Evolutionary conservation across 768 basidiomycete species (phyloP).

Genomic region (Ramaria sp.): DNA sequence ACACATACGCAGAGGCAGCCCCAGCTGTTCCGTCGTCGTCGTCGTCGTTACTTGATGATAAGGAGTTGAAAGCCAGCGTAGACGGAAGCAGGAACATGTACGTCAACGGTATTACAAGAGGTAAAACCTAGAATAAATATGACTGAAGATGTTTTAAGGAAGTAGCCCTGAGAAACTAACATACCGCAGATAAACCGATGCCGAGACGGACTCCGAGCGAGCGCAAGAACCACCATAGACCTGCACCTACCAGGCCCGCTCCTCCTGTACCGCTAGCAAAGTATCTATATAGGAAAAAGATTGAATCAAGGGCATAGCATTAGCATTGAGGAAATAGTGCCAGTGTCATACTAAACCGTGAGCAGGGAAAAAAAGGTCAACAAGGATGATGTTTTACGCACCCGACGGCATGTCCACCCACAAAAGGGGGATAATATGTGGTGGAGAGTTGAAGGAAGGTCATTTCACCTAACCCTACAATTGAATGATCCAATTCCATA

Average conservation of each 20-base stretch:
- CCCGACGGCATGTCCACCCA: slow-evolving; percentile 77
- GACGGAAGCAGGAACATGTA: slow-evolving; percentile 72
- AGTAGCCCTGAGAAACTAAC: slow-evolving; percentile 17
- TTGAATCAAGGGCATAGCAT: background rate
- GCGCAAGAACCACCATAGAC: slow-evolving; percentile 90
- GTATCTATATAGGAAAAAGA: slow-evolving; percentile 36
- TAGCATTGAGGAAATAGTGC: background rate
- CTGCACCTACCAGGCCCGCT: slow-evolving; percentile 86
- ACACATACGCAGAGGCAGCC: slow-evolving; percentile 20
- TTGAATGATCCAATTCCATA: background rate
- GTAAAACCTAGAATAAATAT: slow-evolving; percentile 51
- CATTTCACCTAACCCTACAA: slow-evolving; percentile 80
- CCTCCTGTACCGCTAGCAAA: slow-evolving; percentile 93
- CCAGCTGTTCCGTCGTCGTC: slow-evolving; percentile 22
- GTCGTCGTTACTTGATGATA: slow-evolving; percentile 25
- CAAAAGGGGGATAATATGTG: slow-evolving; percentile 55
- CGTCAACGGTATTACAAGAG: slow-evolving; percentile 65
- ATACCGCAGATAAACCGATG: slow-evolving; percentile 72
- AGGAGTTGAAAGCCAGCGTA: slow-evolving; percentile 36
- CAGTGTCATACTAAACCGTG: background rate
- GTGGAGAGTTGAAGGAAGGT: slow-evolving; percentile 93
- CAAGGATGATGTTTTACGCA: slow-evolving; percentile 20
- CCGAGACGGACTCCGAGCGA: slow-evolving; percentile 75
- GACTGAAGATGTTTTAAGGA: background rate
- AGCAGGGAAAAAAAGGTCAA: background rate